Evolutionary conservation across 805 yeast genomes (phyloP).

Genomic region (Nakazawaea wickerhamii): DNA sequence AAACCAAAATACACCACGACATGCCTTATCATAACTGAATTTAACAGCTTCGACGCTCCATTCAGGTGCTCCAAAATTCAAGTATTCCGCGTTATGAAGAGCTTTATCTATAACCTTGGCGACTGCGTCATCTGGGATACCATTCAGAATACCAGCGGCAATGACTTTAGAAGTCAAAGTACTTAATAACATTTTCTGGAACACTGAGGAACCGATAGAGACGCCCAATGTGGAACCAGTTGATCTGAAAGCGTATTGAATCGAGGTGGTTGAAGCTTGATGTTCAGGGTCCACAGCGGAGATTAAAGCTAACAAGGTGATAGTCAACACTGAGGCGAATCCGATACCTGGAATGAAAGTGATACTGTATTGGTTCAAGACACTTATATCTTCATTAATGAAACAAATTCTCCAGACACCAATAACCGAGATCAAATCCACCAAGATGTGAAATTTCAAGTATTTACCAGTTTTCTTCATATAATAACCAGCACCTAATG

Average conservation of each 20-base stretch:
- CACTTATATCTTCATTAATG: slow-evolving; percentile 28
- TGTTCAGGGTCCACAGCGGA: slow-evolving; percentile 65
- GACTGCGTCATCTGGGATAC: slow-evolving; percentile 33
- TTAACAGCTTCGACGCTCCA: slow-evolving; percentile 41
- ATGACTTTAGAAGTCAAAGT: slow-evolving; percentile 27
- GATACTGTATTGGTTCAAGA: slow-evolving; percentile 38
- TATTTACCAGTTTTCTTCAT: slow-evolving; percentile 63
- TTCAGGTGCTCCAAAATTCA: slow-evolving; percentile 45
- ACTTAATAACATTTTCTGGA: slow-evolving; percentile 38
- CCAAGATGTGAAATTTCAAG: slow-evolving; percentile 36
- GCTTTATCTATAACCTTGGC: slow-evolving; percentile 44
- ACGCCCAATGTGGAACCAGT: slow-evolving; percentile 65
- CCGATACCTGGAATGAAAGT: slow-evolving; percentile 49
- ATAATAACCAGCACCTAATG: slow-evolving; percentile 58
- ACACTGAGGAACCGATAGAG: slow-evolving; percentile 58
- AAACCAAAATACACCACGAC: slow-evolving; percentile 50
- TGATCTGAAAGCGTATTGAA: slow-evolving; percentile 61
- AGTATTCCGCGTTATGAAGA: slow-evolving; percentile 50
- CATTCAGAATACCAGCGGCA: slow-evolving; percentile 24
- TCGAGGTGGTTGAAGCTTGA: slow-evolving; percentile 64
- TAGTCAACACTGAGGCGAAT: slow-evolving; percentile 54
- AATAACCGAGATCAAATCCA: slow-evolving; percentile 36
- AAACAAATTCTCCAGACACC: slow-evolving; percentile 38
- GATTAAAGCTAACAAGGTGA: slow-evolving; percentile 60
- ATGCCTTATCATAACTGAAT: slow-evolving; percentile 46